Evolutionary conservation across 2,329 filamentous ascomycete genomes (phyloP).

Genomic region (Aspergillus pseudonomiae): DNA sequence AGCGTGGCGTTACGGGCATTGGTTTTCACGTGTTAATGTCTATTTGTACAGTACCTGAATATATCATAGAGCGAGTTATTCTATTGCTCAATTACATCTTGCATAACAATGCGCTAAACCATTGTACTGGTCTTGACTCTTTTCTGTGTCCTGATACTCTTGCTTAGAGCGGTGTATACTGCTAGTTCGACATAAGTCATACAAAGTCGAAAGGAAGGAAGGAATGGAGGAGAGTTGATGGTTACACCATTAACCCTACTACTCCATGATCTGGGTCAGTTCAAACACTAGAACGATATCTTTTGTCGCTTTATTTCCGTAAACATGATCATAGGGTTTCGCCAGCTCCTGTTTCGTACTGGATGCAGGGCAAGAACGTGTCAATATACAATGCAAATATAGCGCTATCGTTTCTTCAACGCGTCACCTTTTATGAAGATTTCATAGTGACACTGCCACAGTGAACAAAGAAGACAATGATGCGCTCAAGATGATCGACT

Average conservation of each 20-base stretch:
- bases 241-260: not conserved
- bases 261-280: not conserved
- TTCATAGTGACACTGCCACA: not conserved
- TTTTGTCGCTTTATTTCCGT: not conserved
- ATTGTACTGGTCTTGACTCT: not conserved
- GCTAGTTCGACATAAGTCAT: not conserved
- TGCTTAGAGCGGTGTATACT: not conserved
- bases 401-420: not conserved
- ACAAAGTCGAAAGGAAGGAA: not conserved
- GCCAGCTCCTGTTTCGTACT: not conserved
- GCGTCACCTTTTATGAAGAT: not conserved
- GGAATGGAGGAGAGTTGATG: not conserved
- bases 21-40: conserved; percentile 4
- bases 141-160: not conserved
- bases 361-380: not conserved
- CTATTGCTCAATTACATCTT: not conserved
- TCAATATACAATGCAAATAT: not conserved
- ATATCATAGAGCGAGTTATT: not conserved
- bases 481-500: conserved; percentile 8
- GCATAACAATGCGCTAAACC: not conserved
- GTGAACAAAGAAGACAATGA: not conserved
- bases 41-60: conserved; percentile 3
- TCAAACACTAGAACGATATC: not conserved
- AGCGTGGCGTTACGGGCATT: conserved; percentile 23
- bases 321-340: not conserved